Evolutionary conservation across 306 rosid species (phyloP), one percentile per base, ranked within the genome.

Genomic region (Dryas octopetala): DNA sequence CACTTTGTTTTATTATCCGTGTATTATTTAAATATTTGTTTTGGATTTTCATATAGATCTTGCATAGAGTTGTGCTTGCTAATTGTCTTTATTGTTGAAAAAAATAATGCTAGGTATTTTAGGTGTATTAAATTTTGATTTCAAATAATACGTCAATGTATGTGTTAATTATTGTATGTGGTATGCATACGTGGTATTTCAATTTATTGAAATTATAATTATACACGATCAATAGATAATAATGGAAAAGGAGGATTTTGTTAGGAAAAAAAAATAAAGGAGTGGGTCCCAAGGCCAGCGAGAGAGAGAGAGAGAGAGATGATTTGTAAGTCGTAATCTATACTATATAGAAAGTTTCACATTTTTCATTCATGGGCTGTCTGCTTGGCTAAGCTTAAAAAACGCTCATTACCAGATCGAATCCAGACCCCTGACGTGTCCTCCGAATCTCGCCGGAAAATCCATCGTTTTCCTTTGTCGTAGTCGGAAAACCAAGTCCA

Each of bases 361-460:
- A 68, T 76, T 76, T 76, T 19, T 41, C 73, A 9, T 73, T 73
- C 68, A 14, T 53, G 6, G 32, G 4, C 32, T 28, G 4, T n/a
- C 59, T 52, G 32, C 54, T 46, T 52, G n/a, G 26, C 26, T 26
- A 16, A 14, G 38, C 43, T 43, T 17, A 19, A 45, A 48, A 57
- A 49, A 49, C 50, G 43, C 51, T 19, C 40, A 16, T 74, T 46
- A 11, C 50, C 64, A 44, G 73, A 78, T 83, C 68, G 51, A 66
- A 28, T 55, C 70, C 83, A 28, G 58, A 19, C 43, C 41, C 78
- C 2, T 53, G 55, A 38, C 85, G 84, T 91, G 91, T 53, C 79
- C 54, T 62, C 44, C 80, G 81, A 59, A 68, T 88, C 88, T 87
- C 79, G 52, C 81, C 81, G 77, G 40, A 3, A 47, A 61, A 66